These are phyloP conservation scores for Circinella minor DNA, from an alignment of 371 early-diverging fungal species.

Conservation along the genomic window DNA sequence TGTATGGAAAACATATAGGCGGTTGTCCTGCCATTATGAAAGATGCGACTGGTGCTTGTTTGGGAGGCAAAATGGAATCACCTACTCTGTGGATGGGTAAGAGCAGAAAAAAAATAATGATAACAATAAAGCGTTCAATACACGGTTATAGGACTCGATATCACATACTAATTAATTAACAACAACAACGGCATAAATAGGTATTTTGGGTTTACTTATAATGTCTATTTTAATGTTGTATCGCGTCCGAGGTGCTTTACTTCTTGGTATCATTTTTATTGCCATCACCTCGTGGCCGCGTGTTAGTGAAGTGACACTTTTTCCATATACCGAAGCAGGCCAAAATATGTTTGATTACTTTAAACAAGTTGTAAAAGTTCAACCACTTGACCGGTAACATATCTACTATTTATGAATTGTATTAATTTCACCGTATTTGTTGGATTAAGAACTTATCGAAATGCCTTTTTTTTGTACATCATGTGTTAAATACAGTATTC, in stretches of 20 bases:
- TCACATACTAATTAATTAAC: not conserved
- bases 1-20: conserved; percentile 12
- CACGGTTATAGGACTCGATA: too few relatives aligned
- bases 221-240: conserved; percentile 68
- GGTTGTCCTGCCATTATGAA: conserved; percentile 64
- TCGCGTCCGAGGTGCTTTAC: conserved; percentile 74
- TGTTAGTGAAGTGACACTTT: conserved; percentile 68
- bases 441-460: too few relatives aligned
- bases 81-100: conserved; percentile 74
- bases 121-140: too few relatives aligned
- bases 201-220: conserved; percentile 69
- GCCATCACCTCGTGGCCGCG: conserved; percentile 75
- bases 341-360: conserved; percentile 71
- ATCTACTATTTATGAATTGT: not conserved
- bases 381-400: conserved; percentile 49
- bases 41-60: conserved; percentile 57
- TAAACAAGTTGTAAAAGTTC: conserved; percentile 72
- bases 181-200: not conserved
- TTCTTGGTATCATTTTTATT: conserved; percentile 73
- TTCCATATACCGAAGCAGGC: conserved; percentile 70
- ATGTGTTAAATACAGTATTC: conserved; percentile 31
- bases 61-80: conserved; percentile 64
- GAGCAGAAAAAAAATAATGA: too few relatives aligned
- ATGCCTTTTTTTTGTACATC: not conserved
- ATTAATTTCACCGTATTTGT: not conserved